A percentile compares a stretch with the other conserved stretches of the same genome.
Conservation (phyloP, 2,329 filamentous ascomycete genomes). For the Exophiala bonariae region DNA sequence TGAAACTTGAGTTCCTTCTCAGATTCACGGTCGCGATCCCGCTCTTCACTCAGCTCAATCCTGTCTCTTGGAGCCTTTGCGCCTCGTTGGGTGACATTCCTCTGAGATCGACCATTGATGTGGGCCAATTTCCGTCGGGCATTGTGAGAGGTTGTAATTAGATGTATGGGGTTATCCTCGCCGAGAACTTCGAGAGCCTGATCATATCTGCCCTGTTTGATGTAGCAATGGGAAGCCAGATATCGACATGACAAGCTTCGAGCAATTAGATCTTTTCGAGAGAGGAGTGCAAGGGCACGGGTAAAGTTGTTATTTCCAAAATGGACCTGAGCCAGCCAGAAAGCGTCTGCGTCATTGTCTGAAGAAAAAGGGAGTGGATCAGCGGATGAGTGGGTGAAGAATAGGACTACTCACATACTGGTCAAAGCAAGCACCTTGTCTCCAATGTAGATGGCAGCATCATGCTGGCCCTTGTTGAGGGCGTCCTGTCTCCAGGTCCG, state of each 20-base stretch:
- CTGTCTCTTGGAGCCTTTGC: conserved; percentile 52
- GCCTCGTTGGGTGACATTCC: conserved; percentile 50
- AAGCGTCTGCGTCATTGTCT: conserved; percentile 93
- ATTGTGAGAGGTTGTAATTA: conserved; percentile 68
- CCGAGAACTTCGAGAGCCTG: conserved; percentile 85
- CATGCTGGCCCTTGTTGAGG: conserved; percentile 92
- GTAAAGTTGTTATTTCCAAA: conserved; percentile 95
- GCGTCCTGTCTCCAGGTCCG: conserved; percentile 95
- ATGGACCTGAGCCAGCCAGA: conserved; percentile 97
- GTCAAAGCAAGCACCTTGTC: conserved; percentile 96
- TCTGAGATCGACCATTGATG: conserved; percentile 51
- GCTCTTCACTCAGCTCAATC: conserved; percentile 57
- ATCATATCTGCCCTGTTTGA: conserved; percentile 87
- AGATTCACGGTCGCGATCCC: conserved; percentile 65
- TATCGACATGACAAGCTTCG: conserved; percentile 88
- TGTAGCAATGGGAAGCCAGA: conserved; percentile 87
- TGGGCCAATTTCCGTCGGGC: conserved; percentile 71
- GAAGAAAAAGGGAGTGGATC: conserved; percentile 9
- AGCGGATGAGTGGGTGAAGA: conserved; percentile 1
- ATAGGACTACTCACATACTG: conserved; percentile 57
- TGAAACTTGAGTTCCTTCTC: conserved; percentile 79
- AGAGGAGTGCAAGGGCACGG: conserved; percentile 81
- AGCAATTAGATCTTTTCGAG: conserved; percentile 76
- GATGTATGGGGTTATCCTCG: conserved; percentile 88
- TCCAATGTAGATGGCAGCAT: conserved; percentile 93